Conservation (phyloP, 2,329 filamentous ascomycete species). For the Exophiala bonariae region DNA sequence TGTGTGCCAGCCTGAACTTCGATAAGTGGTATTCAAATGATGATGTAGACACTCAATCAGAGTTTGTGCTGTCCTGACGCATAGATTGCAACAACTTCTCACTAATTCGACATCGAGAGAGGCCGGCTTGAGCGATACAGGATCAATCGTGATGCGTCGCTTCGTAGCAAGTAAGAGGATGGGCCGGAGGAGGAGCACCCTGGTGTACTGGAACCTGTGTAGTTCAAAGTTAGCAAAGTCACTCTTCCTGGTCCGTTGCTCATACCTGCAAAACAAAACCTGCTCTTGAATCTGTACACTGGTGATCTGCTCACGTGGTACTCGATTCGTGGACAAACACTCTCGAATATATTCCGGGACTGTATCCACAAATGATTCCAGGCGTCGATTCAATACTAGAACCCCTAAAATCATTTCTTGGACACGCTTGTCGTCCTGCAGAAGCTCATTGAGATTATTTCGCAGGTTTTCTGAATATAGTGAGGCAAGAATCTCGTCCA, state of each 20-base stretch:
- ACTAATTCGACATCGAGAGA: conserved; percentile 5
- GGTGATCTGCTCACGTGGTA: conserved; percentile 1
- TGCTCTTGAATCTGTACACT: conserved; percentile 8
- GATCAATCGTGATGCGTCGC: background rate
- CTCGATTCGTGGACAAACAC: background rate
- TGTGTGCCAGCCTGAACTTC: conserved; percentile 8
- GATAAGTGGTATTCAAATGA: conserved; percentile 10
- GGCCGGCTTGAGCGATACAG: conserved; percentile 1
- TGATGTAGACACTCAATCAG: conserved; percentile 34
- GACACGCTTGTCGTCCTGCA: background rate
- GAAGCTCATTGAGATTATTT: background rate
- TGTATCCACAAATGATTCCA: conserved; percentile 3
- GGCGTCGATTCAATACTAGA: conserved; percentile 4
- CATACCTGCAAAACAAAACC: conserved; percentile 6
- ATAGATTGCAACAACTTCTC: conserved; percentile 34
- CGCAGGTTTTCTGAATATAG: conserved; percentile 1
- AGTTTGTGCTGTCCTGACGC: conserved; percentile 35
- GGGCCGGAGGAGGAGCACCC: conserved; percentile 6
- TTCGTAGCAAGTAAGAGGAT: conserved; percentile 1
- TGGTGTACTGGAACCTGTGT: conserved; percentile 3
- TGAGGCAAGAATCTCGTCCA: conserved; percentile 34
- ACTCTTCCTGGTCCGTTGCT: background rate
- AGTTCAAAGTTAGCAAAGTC: background rate
- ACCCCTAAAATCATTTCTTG: conserved; percentile 5
- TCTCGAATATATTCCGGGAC: conserved; percentile 4